A percentile compares a stretch with the other conserved stretches of the same genome.
phyloP scores from a whole-genome alignment of 164 flowering plant genomes.

The Pachysandra terminalis region DNA sequence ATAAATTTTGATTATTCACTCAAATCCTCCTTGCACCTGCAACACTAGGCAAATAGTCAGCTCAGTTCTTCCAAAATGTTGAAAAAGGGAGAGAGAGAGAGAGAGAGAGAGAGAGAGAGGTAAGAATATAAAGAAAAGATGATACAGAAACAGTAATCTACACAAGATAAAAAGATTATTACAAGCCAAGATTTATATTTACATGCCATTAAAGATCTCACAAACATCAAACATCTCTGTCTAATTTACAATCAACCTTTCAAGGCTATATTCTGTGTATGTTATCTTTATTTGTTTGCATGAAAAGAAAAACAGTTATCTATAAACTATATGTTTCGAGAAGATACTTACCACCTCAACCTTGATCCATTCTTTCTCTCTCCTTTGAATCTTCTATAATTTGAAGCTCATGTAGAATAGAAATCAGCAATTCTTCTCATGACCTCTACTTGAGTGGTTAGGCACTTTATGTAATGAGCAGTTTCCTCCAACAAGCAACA shows the following conservation, averaged over 20 bases:
- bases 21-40: not conserved
- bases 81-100: not conserved
- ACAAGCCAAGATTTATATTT: not conserved
- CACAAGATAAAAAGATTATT: not conserved
- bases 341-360: not conserved
- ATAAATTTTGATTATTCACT: not conserved
- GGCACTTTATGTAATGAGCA: constrained; percentile 52
- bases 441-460: constrained; percentile 49
- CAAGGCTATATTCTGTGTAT: not conserved
- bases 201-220: not conserved
- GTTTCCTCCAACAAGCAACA: constrained; percentile 53
- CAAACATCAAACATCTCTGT: not conserved
- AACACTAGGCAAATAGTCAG: not conserved
- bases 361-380: not conserved
- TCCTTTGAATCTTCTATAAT: not conserved
- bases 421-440: constrained; percentile 42
- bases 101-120: not conserved
- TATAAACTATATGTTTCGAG: not conserved
- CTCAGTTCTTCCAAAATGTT: not conserved
- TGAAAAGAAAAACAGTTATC: constrained; percentile 5
- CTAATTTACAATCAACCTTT: constrained; percentile 11
- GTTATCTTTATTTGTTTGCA: not conserved
- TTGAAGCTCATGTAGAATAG: constrained; percentile 14
- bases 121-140: not conserved
- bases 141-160: not conserved